Evolutionary conservation across 2,329 filamentous ascomycete species (phyloP).

Genomic region (Exophiala sp.): DNA sequence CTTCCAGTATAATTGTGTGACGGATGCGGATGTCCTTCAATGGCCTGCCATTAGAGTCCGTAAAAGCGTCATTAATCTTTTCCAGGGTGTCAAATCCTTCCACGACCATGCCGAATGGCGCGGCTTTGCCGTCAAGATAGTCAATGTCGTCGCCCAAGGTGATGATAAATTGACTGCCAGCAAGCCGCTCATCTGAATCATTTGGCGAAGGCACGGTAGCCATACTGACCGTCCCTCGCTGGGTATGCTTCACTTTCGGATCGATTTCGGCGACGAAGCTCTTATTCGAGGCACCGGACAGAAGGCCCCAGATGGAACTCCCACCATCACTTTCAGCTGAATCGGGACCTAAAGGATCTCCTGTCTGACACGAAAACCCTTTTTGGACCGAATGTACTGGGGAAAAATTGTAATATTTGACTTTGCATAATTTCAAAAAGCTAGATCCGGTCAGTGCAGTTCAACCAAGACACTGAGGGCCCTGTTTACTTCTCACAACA

Average conservation of each 20-base stretch:
- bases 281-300: conserved; percentile 67
- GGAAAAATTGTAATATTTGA: conserved; percentile 98
- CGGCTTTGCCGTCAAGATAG: conserved; percentile 87
- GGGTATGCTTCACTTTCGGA: conserved; percentile 80
- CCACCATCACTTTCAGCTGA: conserved; percentile 86
- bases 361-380: conserved; percentile 93
- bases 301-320: conserved; percentile 83
- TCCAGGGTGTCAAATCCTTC: conserved; percentile 93
- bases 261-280: conserved; percentile 82
- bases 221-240: conserved; percentile 94
- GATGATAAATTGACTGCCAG: conserved; percentile 89
- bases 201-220: conserved; percentile 75
- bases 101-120: conserved; percentile 90
- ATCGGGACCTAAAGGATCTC: conserved; percentile 85
- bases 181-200: conserved; percentile 77
- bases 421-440: conserved; percentile 97
- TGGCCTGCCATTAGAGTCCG: conserved; percentile 80
- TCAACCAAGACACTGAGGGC: conserved; percentile 19
- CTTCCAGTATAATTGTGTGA: conserved; percentile 87
- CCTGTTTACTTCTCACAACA: conserved; percentile 88
- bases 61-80: conserved; percentile 86
- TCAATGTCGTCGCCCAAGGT: conserved; percentile 87
- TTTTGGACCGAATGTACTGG: conserved; percentile 90
- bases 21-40: conserved; percentile 93
- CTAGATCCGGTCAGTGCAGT: conserved; percentile 45